A percentile compares a stretch with the other conserved stretches of the same genome.
These are phyloP conservation scores for Stipa capillata DNA, from an alignment of 176 grass and related monocot genomes.

Conservation along the genomic window DNA sequence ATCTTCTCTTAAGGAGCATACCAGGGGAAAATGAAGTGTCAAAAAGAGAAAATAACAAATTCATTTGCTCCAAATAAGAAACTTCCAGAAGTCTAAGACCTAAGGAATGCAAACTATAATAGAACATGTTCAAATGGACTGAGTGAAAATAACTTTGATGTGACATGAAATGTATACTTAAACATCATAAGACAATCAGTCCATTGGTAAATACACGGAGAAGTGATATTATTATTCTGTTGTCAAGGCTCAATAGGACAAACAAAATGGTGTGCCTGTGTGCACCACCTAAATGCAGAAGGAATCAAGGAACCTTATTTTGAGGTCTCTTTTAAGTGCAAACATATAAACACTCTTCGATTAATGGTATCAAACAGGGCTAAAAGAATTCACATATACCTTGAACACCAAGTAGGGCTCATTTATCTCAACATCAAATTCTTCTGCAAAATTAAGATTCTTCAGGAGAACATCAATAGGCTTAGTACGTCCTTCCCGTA, in stretches of 20 bases:
- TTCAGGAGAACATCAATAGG: conserved; percentile 96
- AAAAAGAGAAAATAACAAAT: not conserved
- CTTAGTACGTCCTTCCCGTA: conserved; percentile 88
- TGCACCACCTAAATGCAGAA: not conserved
- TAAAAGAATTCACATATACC: conserved; percentile 30
- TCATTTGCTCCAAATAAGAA: not conserved
- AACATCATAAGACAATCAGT: not conserved
- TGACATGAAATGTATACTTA: not conserved
- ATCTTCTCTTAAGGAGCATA: not conserved
- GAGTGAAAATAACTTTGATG: not conserved
- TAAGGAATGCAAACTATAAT: not conserved
- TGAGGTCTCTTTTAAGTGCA: not conserved
- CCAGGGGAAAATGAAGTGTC: not conserved
- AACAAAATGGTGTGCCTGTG: not conserved
- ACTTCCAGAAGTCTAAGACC: not conserved
- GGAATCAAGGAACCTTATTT: not conserved
- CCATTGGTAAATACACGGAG: not conserved
- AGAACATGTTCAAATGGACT: not conserved
- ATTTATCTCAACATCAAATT: conserved; percentile 88
- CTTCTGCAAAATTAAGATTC: conserved; percentile 72
- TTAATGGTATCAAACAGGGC: not conserved
- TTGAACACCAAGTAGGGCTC: conserved; percentile 97
- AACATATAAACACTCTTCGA: not conserved
- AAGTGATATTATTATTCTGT: not conserved
- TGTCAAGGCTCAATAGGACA: not conserved